Evolutionary conservation across 441 rosid species (phyloP).

Genomic region (Pelargonium citronellum): DNA sequence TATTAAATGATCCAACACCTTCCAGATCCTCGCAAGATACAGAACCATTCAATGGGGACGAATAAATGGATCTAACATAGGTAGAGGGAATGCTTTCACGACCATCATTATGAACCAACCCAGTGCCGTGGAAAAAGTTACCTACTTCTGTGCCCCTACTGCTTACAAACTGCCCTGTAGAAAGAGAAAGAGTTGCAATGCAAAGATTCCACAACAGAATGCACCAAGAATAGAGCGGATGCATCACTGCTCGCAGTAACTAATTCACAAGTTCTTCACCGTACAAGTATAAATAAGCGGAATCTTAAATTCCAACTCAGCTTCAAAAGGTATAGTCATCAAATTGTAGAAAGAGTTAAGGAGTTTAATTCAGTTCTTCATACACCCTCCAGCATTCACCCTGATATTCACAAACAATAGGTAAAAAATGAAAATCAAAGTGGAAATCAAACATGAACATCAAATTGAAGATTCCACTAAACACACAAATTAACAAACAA

Average conservation of each 20-base stretch:
- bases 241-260: slow-evolving; percentile 33
- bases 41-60: slow-evolving; percentile 23
- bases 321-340: slow-evolving; percentile 8
- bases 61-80: slow-evolving; percentile 20
- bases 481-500: too few relatives aligned
- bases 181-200: slow-evolving; percentile 28
- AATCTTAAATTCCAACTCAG: slow-evolving; percentile 18
- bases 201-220: slow-evolving; percentile 39
- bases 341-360: neutral
- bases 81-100: slow-evolving; percentile 23
- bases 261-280: slow-evolving; percentile 17
- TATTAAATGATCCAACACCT: slow-evolving; percentile 86
- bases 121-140: slow-evolving; percentile 25
- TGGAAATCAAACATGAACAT: too few relatives aligned
- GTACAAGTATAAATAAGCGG: slow-evolving; percentile 12
- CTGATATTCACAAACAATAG: slow-evolving; percentile 7
- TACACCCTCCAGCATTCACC: slow-evolving; percentile 1
- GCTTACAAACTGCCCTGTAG: slow-evolving; percentile 27
- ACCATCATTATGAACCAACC: slow-evolving; percentile 28
- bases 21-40: slow-evolving; percentile 65
- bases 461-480: too few relatives aligned
- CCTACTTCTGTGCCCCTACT: slow-evolving; percentile 23
- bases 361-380: neutral
- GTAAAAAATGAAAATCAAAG: too few relatives aligned
- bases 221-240: slow-evolving; percentile 39